These are phyloP conservation scores for Aegilops sharonensis DNA, from an alignment of 176 grass and related monocot genomes.

Conservation along the genomic window DNA sequence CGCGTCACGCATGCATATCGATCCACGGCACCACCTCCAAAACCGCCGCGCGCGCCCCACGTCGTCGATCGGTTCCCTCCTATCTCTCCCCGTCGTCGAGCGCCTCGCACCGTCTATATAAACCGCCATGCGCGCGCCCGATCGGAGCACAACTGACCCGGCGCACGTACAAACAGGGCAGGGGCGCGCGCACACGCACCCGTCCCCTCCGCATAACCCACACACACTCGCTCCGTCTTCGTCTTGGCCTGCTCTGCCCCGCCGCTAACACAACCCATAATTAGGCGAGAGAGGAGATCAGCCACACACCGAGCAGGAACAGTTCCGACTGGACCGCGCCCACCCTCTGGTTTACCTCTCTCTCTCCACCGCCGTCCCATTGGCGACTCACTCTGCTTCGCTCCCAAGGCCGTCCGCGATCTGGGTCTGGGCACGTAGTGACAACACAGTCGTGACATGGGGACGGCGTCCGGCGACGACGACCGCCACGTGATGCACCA, in stretches of 20 bases:
- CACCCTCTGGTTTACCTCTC: too few relatives aligned
- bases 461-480: conserved; percentile 41
- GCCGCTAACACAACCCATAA: background rate
- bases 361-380: background rate
- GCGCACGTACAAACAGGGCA: too few relatives aligned
- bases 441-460: conserved; percentile 31
- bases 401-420: too few relatives aligned
- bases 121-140: background rate
- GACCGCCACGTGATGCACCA: background rate
- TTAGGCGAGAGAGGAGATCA: conserved; percentile 4
- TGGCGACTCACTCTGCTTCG: background rate
- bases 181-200: background rate
- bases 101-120: background rate
- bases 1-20: background rate
- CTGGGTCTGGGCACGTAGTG: background rate
- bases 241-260: background rate
- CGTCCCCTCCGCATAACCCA: background rate
- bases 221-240: background rate
- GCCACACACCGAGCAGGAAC: conserved; percentile 13
- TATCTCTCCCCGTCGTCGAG: too few relatives aligned
- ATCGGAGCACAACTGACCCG: too few relatives aligned
- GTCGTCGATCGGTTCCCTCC: background rate
- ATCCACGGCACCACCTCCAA: background rate
- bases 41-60: background rate
- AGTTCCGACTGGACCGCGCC: conserved; percentile 12